Conservation (phyloP, 148 eudicot genomes). For the Silene latifolia region DNA sequence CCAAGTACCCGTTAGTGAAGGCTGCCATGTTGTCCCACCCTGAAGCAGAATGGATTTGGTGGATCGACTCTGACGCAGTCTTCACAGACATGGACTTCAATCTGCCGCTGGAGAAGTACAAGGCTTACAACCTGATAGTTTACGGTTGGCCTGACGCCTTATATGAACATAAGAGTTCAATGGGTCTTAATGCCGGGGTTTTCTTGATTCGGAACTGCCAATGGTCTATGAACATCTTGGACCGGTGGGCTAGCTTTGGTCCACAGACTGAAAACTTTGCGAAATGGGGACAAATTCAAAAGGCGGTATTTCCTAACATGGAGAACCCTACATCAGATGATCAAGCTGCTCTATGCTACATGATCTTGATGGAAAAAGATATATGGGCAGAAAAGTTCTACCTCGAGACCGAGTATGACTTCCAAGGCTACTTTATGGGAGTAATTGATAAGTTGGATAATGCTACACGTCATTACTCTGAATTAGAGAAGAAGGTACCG, state of each 20-base stretch:
- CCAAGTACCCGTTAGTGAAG: slow-evolving; percentile 59
- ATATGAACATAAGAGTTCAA: slow-evolving; percentile 50
- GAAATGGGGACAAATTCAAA: slow-evolving; percentile 55
- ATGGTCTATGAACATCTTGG: slow-evolving; percentile 75
- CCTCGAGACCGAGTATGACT: slow-evolving; percentile 55
- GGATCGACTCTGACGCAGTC: slow-evolving; percentile 91
- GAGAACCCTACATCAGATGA: slow-evolving; percentile 55
- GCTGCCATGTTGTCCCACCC: slow-evolving; percentile 94
- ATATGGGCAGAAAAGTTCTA: slow-evolving; percentile 63
- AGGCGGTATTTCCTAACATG: slow-evolving; percentile 45
- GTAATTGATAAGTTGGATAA: slow-evolving; percentile 44
- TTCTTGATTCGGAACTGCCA: slow-evolving; percentile 75
- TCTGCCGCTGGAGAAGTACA: slow-evolving; percentile 58
- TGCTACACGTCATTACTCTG: slow-evolving; percentile 23
- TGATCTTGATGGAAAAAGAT: slow-evolving; percentile 50
- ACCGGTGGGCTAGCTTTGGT: slow-evolving; percentile 71
- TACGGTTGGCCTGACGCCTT: slow-evolving; percentile 56
- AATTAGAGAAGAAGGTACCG: slow-evolving; percentile 34
- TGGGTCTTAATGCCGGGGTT: slow-evolving; percentile 69
- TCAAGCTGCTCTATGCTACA: slow-evolving; percentile 62
- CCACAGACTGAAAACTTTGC: slow-evolving; percentile 57
- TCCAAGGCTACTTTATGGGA: slow-evolving; percentile 73
- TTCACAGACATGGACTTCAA: slow-evolving; percentile 84
- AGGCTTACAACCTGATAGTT: slow-evolving; percentile 49
- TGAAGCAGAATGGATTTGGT: slow-evolving; percentile 90